Evolutionary conservation across 164 flowering plant genomes (phyloP).

Genomic region (Euptelea pleiosperma): DNA sequence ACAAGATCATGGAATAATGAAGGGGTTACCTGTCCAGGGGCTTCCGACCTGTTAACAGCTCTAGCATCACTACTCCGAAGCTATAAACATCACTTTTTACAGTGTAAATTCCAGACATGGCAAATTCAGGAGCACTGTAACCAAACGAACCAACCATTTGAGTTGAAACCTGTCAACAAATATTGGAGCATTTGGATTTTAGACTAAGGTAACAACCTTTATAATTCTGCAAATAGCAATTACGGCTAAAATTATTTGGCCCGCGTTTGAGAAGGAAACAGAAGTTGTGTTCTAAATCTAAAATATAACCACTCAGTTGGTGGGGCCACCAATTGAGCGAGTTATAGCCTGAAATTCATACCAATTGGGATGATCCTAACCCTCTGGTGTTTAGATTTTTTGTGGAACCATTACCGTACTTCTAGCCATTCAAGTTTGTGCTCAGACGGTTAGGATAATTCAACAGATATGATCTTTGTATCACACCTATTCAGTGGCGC

Average conservation of each 20-base stretch:
- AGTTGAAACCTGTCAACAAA: slow-evolving; percentile 60
- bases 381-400: too few relatives aligned
- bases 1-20: neutral
- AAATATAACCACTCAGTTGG: neutral
- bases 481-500: too few relatives aligned
- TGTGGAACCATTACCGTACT: too few relatives aligned
- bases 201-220: neutral
- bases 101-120: slow-evolving; percentile 90
- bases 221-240: too few relatives aligned
- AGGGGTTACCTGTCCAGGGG: slow-evolving; percentile 85
- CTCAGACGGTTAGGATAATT: neutral
- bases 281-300: neutral
- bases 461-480: neutral
- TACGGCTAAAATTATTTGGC: too few relatives aligned
- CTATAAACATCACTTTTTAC: slow-evolving; percentile 97
- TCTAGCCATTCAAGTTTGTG: neutral
- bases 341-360: neutral
- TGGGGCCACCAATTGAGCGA: neutral
- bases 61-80: slow-evolving; percentile 97
- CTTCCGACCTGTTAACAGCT: slow-evolving; percentile 88
- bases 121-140: slow-evolving; percentile 97
- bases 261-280: too few relatives aligned
- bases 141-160: slow-evolving; percentile 94
- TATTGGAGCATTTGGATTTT: slow-evolving; percentile 2
- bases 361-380: too few relatives aligned